phyloP scores from a whole-genome alignment of 108 stramenopile species.

The Cyclotella kingstonii region DNA sequence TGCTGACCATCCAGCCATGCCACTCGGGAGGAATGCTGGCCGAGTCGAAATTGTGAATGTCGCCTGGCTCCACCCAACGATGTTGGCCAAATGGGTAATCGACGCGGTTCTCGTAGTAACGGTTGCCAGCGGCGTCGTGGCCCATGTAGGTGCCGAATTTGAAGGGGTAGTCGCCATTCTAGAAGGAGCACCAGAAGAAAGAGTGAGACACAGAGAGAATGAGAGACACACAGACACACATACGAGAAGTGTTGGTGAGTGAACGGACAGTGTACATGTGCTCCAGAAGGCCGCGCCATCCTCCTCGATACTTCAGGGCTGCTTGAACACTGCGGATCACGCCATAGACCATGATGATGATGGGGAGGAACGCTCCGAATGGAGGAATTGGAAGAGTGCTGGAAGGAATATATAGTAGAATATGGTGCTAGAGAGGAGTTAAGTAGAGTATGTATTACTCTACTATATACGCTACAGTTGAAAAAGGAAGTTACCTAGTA shows the following conservation, averaged over 20 bases:
- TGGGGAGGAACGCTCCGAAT: slow-evolving; percentile 17
- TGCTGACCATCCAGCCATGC: slow-evolving; percentile 94
- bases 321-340: slow-evolving; percentile 63
- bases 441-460: too few species aligned
- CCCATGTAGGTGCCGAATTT: slow-evolving; percentile 97
- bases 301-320: slow-evolving; percentile 82
- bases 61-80: slow-evolving; percentile 95
- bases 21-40: slow-evolving; percentile 89
- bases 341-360: slow-evolving; percentile 61
- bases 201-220: not conserved
- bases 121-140: slow-evolving; percentile 87
- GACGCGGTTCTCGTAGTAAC: slow-evolving; percentile 93
- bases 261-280: slow-evolving; percentile 94
- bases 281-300: slow-evolving; percentile 85
- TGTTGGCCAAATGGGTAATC: slow-evolving; percentile 94
- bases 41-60: slow-evolving; percentile 93
- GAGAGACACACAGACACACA: not conserved
- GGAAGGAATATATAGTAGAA: too few species aligned
- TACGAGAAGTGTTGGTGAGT: too few species aligned
- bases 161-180: slow-evolving; percentile 94
- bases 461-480: too few species aligned
- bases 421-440: not conserved
- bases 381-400: too few species aligned
- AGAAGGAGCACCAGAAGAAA: not conserved
- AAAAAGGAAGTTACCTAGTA: too few species aligned